phyloP scores from a whole-genome alignment of 352 stramenopile species.

The Globisporangium apiculatum region DNA sequence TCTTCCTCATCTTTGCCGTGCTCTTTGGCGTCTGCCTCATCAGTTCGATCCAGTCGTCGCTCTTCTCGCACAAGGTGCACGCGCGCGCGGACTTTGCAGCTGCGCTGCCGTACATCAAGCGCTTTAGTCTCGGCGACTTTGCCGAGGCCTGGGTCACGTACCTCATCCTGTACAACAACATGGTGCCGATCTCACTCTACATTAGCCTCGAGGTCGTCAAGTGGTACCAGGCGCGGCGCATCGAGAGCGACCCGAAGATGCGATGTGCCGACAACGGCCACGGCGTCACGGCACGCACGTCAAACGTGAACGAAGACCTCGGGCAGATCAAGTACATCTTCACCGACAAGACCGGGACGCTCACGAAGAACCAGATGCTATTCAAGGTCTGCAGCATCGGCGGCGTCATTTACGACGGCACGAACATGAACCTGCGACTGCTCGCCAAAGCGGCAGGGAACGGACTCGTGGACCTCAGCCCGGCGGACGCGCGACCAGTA shows the following conservation, averaged over 20 bases:
- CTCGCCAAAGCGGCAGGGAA: slow-evolving; percentile 24
- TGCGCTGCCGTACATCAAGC: slow-evolving; percentile 23
- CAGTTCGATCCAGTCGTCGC: slow-evolving; percentile 46
- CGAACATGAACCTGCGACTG: slow-evolving; percentile 42
- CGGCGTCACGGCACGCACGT: slow-evolving; percentile 84
- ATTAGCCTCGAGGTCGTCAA: slow-evolving; percentile 96
- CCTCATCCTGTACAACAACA: slow-evolving; percentile 86
- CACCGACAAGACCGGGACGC: slow-evolving; percentile 98
- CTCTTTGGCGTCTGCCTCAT: slow-evolving; percentile 67
- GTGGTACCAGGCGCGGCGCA: slow-evolving; percentile 90
- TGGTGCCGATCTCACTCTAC: slow-evolving; percentile 97
- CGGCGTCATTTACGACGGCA: slow-evolving; percentile 86
- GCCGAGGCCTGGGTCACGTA: slow-evolving; percentile 70
- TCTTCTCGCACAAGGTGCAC: slow-evolving; percentile 39
- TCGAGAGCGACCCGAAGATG: slow-evolving; percentile 84
- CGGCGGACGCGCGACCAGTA: too few species aligned
- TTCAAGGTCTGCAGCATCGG: slow-evolving; percentile 92
- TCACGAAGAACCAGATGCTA: slow-evolving; percentile 99
- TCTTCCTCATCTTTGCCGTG: slow-evolving; percentile 78
- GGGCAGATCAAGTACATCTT: slow-evolving; percentile 99
- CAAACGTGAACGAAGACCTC: slow-evolving; percentile 93
- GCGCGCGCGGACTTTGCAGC: slow-evolving; percentile 10
- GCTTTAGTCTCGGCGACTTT: slow-evolving; percentile 31
- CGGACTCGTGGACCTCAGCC: slow-evolving; percentile 6
- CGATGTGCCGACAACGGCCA: slow-evolving; percentile 36